Percentiles rank a stretch among this genome's conserved stretches.
These are phyloP conservation scores for Heliamphora exappendiculata DNA, from an alignment of 148 eudicot species.

Conservation along the genomic window DNA sequence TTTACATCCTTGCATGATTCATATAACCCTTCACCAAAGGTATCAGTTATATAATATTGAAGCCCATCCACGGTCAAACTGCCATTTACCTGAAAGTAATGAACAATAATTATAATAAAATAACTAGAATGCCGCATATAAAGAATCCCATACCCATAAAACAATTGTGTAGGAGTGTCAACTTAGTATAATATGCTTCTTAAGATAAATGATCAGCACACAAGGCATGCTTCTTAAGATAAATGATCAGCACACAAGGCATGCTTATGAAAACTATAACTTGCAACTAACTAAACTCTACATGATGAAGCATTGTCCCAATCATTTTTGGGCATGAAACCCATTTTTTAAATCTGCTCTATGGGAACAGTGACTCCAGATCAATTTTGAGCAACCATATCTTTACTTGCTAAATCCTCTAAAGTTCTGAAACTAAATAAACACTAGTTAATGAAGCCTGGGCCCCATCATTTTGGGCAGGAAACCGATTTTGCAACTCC, in stretches of 20 bases:
- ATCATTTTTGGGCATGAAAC: not conserved
- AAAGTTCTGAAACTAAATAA: not conserved
- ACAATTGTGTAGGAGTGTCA: not conserved
- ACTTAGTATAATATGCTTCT: not conserved
- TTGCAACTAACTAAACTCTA: not conserved
- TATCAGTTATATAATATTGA: constrained; percentile 66
- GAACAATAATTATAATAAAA: constrained; percentile 9
- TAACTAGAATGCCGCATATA: not conserved
- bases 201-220: not conserved
- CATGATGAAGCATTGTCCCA: not conserved
- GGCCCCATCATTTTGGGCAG: not conserved
- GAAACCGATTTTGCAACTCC: not conserved
- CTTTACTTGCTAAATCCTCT: not conserved
- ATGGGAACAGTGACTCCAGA: not conserved
- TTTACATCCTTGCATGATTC: constrained; percentile 96
- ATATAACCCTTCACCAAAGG: constrained; percentile 81
- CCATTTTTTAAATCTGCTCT: not conserved
- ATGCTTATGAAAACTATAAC: constrained; percentile 1
- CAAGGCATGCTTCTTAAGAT: not conserved
- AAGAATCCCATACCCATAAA: not conserved
- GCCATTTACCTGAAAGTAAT: constrained; percentile 55
- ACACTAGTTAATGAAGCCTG: not conserved
- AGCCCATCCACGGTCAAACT: constrained; percentile 81
- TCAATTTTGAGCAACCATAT: not conserved
- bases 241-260: not conserved